These are phyloP conservation scores for Sporobolomyces pararoseus DNA, from an alignment of 768 basidiomycete genomes.

Conservation along the genomic window DNA sequence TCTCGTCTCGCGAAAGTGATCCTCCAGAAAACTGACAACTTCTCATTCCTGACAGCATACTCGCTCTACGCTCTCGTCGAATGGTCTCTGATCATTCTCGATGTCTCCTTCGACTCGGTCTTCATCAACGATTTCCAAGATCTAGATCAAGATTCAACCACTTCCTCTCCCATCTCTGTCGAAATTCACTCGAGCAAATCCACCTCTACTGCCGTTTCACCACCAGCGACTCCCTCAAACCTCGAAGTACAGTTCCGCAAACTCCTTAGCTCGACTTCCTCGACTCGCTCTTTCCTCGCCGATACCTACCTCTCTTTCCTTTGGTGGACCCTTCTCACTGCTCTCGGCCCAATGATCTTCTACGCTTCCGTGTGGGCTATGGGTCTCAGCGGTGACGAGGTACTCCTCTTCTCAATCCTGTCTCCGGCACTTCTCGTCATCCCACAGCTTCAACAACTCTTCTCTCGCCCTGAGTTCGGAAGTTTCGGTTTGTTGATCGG, in stretches of 20 bases:
- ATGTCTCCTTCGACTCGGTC: slow-evolving; percentile 70
- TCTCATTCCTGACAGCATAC: slow-evolving; percentile 60
- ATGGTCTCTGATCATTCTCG: slow-evolving; percentile 73
- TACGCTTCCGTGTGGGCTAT: slow-evolving; percentile 68
- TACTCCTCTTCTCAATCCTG: slow-evolving; percentile 66
- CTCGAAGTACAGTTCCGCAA: background rate
- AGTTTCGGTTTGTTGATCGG: slow-evolving; percentile 55
- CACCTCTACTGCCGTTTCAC: background rate
- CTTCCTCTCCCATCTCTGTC: background rate
- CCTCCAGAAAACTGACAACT: background rate
- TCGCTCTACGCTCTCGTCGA: slow-evolving; percentile 81
- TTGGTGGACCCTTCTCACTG: slow-evolving; percentile 37
- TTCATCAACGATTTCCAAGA: slow-evolving; percentile 60
- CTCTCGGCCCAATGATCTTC: slow-evolving; percentile 34
- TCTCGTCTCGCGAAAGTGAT: background rate
- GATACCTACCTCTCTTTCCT: slow-evolving; percentile 46
- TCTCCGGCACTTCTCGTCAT: slow-evolving; percentile 64
- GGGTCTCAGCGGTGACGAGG: slow-evolving; percentile 75
- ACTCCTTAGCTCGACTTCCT: background rate
- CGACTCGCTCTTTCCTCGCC: slow-evolving; percentile 17
- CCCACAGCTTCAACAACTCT: slow-evolving; percentile 54
- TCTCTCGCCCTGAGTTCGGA: slow-evolving; percentile 56
- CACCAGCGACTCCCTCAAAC: background rate
- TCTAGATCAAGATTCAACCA: slow-evolving; percentile 53
- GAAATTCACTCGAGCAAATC: slow-evolving; percentile 2